Conservation (phyloP, 1,284 basidiomycete genomes). For the Sporisorium scitamineum region DNA sequence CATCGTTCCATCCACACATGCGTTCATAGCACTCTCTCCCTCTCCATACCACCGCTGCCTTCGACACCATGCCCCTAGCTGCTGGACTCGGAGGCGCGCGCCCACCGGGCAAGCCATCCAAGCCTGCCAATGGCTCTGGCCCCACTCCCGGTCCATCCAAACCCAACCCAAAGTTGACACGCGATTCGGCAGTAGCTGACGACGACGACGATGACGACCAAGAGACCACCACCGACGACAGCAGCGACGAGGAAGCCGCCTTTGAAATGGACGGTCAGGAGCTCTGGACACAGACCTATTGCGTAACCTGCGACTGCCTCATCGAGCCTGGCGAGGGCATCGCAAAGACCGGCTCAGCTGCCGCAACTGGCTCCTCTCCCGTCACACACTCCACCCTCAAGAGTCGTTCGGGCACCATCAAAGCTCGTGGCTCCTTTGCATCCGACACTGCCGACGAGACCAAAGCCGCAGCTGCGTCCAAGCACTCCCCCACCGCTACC, state of each 20-base stretch:
- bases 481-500: slow-evolving; percentile 18
- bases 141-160: slow-evolving; percentile 24
- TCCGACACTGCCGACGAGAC: slow-evolving; percentile 22
- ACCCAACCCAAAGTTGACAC: slow-evolving; percentile 23
- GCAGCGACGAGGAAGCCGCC: slow-evolving; percentile 53
- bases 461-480: slow-evolving; percentile 16
- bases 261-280: slow-evolving; percentile 65
- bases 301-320: slow-evolving; percentile 61
- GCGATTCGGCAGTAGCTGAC: slow-evolving; percentile 7
- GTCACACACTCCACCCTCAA: slow-evolving; percentile 43
- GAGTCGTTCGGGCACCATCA: slow-evolving; percentile 56
- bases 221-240: slow-evolving; percentile 41
- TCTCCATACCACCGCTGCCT: background rate
- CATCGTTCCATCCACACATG: slow-evolving; percentile 20
- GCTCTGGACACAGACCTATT: slow-evolving; percentile 62
- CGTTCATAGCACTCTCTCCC: slow-evolving; percentile 9
- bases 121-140: slow-evolving; percentile 6
- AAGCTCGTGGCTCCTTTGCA: slow-evolving; percentile 36
- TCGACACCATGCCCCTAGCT: slow-evolving; percentile 26
- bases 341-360: slow-evolving; percentile 15
- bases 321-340: slow-evolving; percentile 61
- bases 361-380: slow-evolving; percentile 6
- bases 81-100: slow-evolving; percentile 17
- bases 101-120: slow-evolving; percentile 17
- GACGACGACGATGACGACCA: slow-evolving; percentile 39